Base-by-base conservation (phyloP, 805 yeast species). In the Candida endomychidarum region DNA sequence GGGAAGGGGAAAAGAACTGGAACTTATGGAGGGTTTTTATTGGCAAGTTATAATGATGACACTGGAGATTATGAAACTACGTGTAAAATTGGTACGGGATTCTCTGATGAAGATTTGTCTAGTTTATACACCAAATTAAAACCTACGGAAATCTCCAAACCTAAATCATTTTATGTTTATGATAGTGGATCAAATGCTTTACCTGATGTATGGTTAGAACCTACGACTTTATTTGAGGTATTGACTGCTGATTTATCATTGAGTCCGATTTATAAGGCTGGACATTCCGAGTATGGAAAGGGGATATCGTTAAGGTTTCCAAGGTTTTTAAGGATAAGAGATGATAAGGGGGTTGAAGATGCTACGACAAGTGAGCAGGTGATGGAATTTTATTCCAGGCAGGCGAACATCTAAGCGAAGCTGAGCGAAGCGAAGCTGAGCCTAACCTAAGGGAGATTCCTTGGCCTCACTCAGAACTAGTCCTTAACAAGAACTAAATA, bases 41-140 rank as follows among this genome's bases (percentile, higher is more conserved):
- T 93, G 37, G 98, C 96, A 0, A 83, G 95, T 21, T 91, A 88
- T 57, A 93, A 93, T 54, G 81, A 80, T 41, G 96, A 91, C 42
- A 77, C 88, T 0, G 98, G 95, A 16, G 97, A 90, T 54, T 88
- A 77, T 58, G 98, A 93, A 61, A 86, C 97, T 0, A 83, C 95
- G 29, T 93, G 99, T 67, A 93, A 93, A 60, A 90, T 95, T 40
- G 99, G 99, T 34, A 93, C 99, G 0, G 99, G 99, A 0, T 93
- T 93, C 56, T 78, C 89, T 28, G 99, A 93, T 49, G 97, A 67
- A 48, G 75, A 81, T 54, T 70, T 93, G 42, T 78, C 78, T 24
- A 63, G 63, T 19, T 59, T 93, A 22, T 71, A 81, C 52, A 75
- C 73, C 18, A 70, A 70, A 35, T 70, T 93, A 42, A 78, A 81